phyloP scores from a whole-genome alignment of 352 stramenopile species.

The Phytophthora capsici region DNA sequence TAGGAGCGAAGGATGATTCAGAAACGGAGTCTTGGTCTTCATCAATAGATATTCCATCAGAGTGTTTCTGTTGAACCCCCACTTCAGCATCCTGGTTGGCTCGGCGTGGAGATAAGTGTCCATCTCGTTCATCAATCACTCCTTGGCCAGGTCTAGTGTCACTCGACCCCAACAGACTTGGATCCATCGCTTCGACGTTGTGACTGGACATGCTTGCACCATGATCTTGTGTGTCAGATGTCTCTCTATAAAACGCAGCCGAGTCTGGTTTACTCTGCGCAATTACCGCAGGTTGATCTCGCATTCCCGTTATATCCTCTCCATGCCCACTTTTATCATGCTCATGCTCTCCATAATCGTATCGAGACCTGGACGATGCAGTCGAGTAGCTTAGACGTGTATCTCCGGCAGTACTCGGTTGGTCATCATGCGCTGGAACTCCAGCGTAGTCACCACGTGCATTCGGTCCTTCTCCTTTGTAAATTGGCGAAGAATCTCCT shows the following conservation, averaged over 20 bases:
- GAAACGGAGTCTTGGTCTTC: constrained; percentile 21
- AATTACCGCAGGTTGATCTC: background rate
- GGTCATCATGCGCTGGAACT: background rate
- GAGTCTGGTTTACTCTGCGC: background rate
- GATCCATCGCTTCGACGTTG: background rate
- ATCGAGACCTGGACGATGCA: constrained; percentile 2
- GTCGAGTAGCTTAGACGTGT: background rate
- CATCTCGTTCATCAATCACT: constrained; percentile 1
- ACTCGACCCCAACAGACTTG: background rate
- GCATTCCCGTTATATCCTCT: background rate
- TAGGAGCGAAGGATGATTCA: constrained; percentile 24
- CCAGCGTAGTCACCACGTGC: background rate
- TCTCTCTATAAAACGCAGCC: background rate
- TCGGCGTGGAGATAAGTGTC: constrained; percentile 3
- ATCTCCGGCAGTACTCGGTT: background rate
- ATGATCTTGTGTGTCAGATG: background rate
- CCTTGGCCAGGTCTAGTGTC: background rate
- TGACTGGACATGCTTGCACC: background rate
- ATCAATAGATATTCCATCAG: background rate
- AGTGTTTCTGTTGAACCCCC: background rate
- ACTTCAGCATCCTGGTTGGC: background rate
- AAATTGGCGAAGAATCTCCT: background rate
- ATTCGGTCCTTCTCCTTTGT: background rate
- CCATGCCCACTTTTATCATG: constrained; percentile 9
- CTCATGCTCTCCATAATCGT: background rate